Evolutionary conservation across 345 rosid genomes (phyloP).

Genomic region (Populus tremula): DNA sequence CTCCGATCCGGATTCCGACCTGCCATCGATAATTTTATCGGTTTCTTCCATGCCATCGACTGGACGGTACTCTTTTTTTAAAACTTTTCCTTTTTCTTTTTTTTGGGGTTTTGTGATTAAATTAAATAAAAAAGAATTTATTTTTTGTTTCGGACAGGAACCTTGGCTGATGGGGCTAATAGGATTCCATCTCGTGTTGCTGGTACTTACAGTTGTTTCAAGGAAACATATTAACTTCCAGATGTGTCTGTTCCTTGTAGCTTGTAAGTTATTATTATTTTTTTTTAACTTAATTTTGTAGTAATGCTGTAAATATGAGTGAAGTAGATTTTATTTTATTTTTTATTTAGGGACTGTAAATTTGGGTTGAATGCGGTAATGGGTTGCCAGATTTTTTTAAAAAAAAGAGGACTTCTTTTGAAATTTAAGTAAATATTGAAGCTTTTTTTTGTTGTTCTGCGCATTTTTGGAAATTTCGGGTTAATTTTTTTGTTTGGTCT

Average conservation of each 20-base stretch:
- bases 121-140: background rate
- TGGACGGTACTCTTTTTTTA: constrained; percentile 62
- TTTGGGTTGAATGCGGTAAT: background rate
- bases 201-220: constrained; percentile 50
- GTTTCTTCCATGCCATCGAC: constrained; percentile 84
- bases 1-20: constrained; percentile 76
- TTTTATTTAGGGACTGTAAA: background rate
- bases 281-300: background rate
- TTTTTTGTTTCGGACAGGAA: constrained; percentile 43
- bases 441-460: background rate
- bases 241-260: constrained; percentile 69
- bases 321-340: background rate
- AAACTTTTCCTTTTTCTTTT: background rate
- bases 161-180: constrained; percentile 73
- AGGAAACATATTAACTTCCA: constrained; percentile 76
- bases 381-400: background rate
- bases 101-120: background rate
- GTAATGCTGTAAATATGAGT: too few relatives aligned
- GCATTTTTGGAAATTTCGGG: background rate
- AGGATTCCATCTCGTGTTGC: constrained; percentile 57
- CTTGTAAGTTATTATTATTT: constrained; percentile 48
- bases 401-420: background rate
- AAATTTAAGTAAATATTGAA: background rate
- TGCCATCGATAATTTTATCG: constrained; percentile 70
- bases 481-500: background rate